Percentiles rank a stretch among this genome's conserved stretches.
phyloP scores from a whole-genome alignment of 148 eudicot genomes.

The Chenopodium suecicum region DNA sequence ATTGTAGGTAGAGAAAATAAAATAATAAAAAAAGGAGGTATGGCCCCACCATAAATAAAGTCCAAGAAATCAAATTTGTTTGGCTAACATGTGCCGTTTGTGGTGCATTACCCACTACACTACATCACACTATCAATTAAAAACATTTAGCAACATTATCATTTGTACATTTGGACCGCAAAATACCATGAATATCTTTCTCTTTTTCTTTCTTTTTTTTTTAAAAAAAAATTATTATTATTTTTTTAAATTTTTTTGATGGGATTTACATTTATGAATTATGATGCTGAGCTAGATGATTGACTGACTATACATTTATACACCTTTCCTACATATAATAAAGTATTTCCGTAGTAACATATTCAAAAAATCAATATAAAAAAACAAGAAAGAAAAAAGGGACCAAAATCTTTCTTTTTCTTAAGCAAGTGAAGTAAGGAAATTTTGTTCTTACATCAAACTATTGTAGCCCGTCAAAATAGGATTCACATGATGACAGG shows the following conservation, averaged over 20 bases:
- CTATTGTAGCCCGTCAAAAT: not conserved
- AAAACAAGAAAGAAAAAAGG: not conserved
- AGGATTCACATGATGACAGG: not conserved
- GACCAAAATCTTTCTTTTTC: constrained; percentile 12
- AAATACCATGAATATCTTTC: not conserved
- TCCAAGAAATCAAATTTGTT: constrained; percentile 18
- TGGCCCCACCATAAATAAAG: not conserved
- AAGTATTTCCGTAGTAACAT: not conserved
- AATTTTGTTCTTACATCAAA: constrained; percentile 9
- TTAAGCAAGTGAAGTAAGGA: not conserved
- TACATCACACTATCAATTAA: constrained; percentile 12
- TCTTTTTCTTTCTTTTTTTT: not conserved
- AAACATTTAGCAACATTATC: constrained; percentile 16
- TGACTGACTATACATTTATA: constrained; percentile 23
- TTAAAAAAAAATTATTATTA: too few relatives aligned
- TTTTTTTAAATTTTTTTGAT: too few relatives aligned
- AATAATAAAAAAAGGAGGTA: not conserved
- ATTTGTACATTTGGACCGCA: constrained; percentile 13
- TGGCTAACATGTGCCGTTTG: constrained; percentile 22
- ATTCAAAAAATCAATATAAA: not conserved
- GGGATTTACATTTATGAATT: constrained; percentile 16
- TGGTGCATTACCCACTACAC: constrained; percentile 6
- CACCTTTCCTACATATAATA: constrained; percentile 3
- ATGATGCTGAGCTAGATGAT: constrained; percentile 1
- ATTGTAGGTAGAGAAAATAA: too few relatives aligned